Evolutionary conservation across 2,329 filamentous ascomycete species (phyloP).

Genomic region (Escovopsis weberi): DNA sequence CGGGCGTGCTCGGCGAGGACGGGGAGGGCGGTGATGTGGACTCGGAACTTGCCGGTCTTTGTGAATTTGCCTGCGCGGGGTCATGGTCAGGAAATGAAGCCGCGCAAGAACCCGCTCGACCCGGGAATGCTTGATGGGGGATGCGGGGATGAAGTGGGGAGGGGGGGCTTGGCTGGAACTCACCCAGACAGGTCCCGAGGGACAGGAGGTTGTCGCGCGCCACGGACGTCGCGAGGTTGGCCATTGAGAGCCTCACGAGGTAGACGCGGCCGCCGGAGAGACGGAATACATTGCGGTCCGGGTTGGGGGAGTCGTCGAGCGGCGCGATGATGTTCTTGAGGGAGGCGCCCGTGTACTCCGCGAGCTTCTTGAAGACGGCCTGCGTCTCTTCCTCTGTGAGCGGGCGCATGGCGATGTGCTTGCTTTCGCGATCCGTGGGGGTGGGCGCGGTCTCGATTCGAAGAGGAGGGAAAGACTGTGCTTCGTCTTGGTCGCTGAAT

Average conservation of each 20-base stretch:
- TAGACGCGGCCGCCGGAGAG: conserved; percentile 74
- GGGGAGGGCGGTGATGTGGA: conserved; percentile 81
- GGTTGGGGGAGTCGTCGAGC: conserved; percentile 48
- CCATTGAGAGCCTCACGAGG: conserved; percentile 79
- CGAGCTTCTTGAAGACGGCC: conserved; percentile 81
- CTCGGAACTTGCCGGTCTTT: conserved; percentile 86
- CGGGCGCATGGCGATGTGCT: conserved; percentile 48
- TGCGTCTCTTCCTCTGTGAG: conserved; percentile 69
- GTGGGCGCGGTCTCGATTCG: not conserved
- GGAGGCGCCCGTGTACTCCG: conserved; percentile 79
- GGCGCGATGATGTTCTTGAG: conserved; percentile 74
- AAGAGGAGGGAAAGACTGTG: not conserved
- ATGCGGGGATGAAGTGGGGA: conserved; percentile 5
- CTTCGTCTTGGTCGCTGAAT: not conserved
- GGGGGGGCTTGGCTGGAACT: conserved; percentile 1
- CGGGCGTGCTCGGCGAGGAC: conserved; percentile 81
- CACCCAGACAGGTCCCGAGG: conserved; percentile 71
- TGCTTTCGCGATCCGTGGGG: not conserved
- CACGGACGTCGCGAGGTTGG: conserved; percentile 81
- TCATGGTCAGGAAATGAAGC: no score
- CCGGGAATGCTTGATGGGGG: not conserved
- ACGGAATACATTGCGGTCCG: conserved; percentile 75
- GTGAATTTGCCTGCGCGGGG: conserved; percentile 64
- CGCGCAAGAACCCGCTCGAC: no score
- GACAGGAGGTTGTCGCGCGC: conserved; percentile 70